phyloP scores from a whole-genome alignment of 352 stramenopile genomes.

The Phytopythium cucurbitacearum region DNA sequence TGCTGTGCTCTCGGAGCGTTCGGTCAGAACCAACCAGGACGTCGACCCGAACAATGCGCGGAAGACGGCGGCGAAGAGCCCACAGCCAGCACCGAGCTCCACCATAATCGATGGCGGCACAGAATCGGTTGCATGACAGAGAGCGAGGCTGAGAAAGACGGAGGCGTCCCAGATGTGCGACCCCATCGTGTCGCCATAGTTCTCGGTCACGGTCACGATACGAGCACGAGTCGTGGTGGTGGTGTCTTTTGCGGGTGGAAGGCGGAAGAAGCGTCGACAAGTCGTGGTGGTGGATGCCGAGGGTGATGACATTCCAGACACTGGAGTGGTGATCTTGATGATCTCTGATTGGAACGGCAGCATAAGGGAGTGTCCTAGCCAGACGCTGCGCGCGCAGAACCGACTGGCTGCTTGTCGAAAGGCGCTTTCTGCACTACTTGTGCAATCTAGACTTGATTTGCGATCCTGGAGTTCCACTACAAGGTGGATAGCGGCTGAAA shows the following conservation, averaged over 20 bases:
- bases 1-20: conserved; percentile 22
- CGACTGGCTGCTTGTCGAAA: conserved; percentile 16
- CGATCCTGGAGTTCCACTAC: not conserved
- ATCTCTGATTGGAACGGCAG: conserved; percentile 29
- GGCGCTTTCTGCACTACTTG: not conserved
- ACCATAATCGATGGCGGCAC: conserved; percentile 10
- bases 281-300: not conserved
- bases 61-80: conserved; percentile 37
- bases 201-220: conserved; percentile 35
- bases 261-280: not conserved
- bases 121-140: conserved; percentile 10
- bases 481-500: not conserved
- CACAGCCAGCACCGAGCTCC: conserved; percentile 46
- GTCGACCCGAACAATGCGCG: not conserved
- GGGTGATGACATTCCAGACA: not conserved
- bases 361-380: conserved; percentile 21
- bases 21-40: conserved; percentile 25
- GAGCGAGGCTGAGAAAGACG: conserved; percentile 39
- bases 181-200: conserved; percentile 66
- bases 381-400: conserved; percentile 38
- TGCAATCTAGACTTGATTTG: too few relatives aligned
- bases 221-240: not conserved
- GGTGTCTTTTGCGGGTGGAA: not conserved
- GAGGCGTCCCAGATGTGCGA: conserved; percentile 66
- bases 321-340: conserved; percentile 10